Evolutionary conservation across 2,329 filamentous ascomycete genomes (phyloP).

Genomic region (Monosporascus sp.): DNA sequence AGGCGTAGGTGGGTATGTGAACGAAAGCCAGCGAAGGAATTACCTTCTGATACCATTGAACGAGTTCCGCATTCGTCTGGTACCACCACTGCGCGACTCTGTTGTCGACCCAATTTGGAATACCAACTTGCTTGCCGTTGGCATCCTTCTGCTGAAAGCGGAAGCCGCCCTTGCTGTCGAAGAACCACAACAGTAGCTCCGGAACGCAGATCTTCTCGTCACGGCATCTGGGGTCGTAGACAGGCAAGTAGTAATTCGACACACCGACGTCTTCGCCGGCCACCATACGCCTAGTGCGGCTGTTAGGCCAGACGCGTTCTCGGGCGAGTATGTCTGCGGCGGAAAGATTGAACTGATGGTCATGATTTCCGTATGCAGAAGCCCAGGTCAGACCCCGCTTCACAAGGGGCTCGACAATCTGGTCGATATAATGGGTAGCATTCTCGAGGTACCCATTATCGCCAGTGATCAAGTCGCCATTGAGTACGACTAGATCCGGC

Average conservation of each 20-base stretch:
- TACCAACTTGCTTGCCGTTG: slow-evolving; percentile 23
- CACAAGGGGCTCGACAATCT: slow-evolving; percentile 54
- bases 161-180: slow-evolving; percentile 59
- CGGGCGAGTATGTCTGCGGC: slow-evolving; percentile 37
- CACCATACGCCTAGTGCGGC: slow-evolving; percentile 37
- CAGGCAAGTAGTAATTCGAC: slow-evolving; percentile 44
- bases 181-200: slow-evolving; percentile 62
- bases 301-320: slow-evolving; percentile 33
- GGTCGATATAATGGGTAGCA: slow-evolving; percentile 52
- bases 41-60: slow-evolving; percentile 23
- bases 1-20: slow-evolving; percentile 42
- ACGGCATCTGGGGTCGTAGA: slow-evolving; percentile 33
- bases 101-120: slow-evolving; percentile 41
- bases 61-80: slow-evolving; percentile 25
- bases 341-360: slow-evolving; percentile 54
- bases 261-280: slow-evolving; percentile 29
- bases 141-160: slow-evolving; percentile 37
- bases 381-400: slow-evolving; percentile 54
- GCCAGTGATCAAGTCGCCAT: slow-evolving; percentile 67
- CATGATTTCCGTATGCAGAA: slow-evolving; percentile 68
- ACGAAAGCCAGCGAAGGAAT: slow-evolving; percentile 45
- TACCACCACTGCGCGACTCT: slow-evolving; percentile 42
- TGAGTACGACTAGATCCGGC: slow-evolving; percentile 60
- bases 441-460: slow-evolving; percentile 55
- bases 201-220: slow-evolving; percentile 28